A percentile compares a stretch with the other conserved stretches of the same genome.
Conservation (phyloP, 805 yeast genomes). For the Cyberlindnera meyerae region DNA sequence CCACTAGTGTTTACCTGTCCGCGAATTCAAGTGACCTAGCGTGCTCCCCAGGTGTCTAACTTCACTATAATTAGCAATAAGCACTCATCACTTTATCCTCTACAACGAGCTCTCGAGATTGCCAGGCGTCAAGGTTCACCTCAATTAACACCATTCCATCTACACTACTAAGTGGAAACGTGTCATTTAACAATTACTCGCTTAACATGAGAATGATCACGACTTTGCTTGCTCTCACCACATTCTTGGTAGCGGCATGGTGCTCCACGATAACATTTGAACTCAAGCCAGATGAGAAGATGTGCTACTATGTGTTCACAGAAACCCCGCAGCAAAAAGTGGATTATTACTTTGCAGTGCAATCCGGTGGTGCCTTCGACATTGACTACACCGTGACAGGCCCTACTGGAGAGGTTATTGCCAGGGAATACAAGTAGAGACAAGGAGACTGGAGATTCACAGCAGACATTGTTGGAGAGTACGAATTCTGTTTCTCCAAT, state of each 20-base stretch:
- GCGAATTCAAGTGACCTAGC: too few species aligned
- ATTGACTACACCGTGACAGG: constrained; percentile 56
- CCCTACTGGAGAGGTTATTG: constrained; percentile 47
- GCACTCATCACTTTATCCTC: too few species aligned
- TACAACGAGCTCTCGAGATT: too few species aligned
- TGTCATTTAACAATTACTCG: too few species aligned
- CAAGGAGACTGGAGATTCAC: constrained; percentile 57
- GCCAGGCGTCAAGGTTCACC: too few species aligned
- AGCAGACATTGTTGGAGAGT: constrained; percentile 55
- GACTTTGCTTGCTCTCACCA: constrained; percentile 1
- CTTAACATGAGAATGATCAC: background rate
- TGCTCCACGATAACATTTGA: constrained; percentile 66
- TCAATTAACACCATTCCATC: too few species aligned
- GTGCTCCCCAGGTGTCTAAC: too few species aligned
- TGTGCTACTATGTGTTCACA: constrained; percentile 71
- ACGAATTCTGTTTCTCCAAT: constrained; percentile 62
- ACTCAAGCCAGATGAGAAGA: constrained; percentile 67
- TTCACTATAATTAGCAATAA: too few species aligned
- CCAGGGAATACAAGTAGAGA: constrained; percentile 49
- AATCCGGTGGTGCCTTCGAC: constrained; percentile 64
- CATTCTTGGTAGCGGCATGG: constrained; percentile 5
- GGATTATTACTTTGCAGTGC: constrained; percentile 66
- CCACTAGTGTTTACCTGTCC: constrained; percentile 1
- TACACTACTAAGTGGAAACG: too few species aligned
- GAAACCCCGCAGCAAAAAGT: constrained; percentile 53